Percentiles rank a stretch among this genome's conserved stretches.
These are phyloP conservation scores for Leishmania lainsoni DNA, from an alignment of 208 protist species.

Conservation along the genomic window DNA sequence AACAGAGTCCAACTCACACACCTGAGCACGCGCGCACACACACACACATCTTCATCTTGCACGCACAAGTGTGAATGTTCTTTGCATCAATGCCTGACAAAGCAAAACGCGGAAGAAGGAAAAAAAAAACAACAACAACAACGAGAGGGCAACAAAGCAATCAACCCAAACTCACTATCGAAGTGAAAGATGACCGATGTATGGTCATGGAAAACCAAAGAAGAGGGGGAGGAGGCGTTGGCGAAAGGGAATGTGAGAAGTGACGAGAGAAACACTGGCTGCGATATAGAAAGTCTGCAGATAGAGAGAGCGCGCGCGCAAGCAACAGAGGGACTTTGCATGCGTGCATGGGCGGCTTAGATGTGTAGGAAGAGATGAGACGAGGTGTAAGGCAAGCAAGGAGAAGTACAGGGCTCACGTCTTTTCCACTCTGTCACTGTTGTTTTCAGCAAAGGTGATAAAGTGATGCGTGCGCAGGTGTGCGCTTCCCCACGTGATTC, in stretches of 20 bases:
- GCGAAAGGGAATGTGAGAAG: neutral
- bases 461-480: neutral
- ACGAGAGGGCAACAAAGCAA: no score
- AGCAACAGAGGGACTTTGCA: neutral
- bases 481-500: neutral
- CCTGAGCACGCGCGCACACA: neutral
- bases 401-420: neutral
- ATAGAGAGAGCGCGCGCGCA: neutral
- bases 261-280: neutral
- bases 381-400: neutral
- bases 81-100: neutral
- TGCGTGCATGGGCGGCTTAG: neutral
- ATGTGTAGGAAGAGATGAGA: neutral
- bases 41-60: neutral
- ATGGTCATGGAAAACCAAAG: no score
- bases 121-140: no score
- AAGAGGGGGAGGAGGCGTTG: neutral
- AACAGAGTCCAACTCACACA: no score
- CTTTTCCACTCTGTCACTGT: neutral
- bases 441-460: neutral
- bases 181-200: no score
- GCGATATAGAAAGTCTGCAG: neutral
- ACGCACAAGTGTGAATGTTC: neutral
- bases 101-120: no score
- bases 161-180: no score